Conservation (phyloP, 768 basidiomycete species). For the Russula dissimulans region DNA sequence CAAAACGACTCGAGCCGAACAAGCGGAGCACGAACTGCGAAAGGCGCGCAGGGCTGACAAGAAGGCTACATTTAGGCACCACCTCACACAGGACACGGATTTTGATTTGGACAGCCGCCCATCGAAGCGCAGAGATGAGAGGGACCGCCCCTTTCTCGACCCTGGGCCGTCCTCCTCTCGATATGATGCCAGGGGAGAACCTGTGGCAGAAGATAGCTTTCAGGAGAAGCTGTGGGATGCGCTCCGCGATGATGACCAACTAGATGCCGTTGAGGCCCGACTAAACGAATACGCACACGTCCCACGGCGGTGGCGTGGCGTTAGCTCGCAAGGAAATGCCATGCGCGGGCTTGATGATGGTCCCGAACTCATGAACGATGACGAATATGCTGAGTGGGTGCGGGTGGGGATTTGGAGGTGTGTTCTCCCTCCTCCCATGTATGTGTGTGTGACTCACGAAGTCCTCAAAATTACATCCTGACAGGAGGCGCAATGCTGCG, state of each 20-base stretch:
- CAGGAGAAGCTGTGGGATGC: slow-evolving; percentile 66
- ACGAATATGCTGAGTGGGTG: slow-evolving; percentile 84
- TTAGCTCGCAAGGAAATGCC: slow-evolving; percentile 35
- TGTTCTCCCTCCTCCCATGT: slow-evolving; percentile 19
- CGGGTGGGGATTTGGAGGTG: slow-evolving; percentile 79
- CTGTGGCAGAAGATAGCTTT: slow-evolving; percentile 52
- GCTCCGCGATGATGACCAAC: slow-evolving; percentile 60
- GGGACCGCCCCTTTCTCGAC: background rate
- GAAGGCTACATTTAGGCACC: slow-evolving; percentile 30
- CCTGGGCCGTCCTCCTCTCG: slow-evolving; percentile 31
- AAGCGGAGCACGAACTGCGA: slow-evolving; percentile 28
- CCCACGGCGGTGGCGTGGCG: slow-evolving; percentile 57
- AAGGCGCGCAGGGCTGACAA: slow-evolving; percentile 43
- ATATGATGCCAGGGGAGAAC: slow-evolving; percentile 34
- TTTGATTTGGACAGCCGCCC: background rate
- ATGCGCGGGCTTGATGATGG: slow-evolving; percentile 26
- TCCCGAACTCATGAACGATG: slow-evolving; percentile 59
- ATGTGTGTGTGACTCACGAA: background rate
- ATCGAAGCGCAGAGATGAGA: slow-evolving; percentile 6
- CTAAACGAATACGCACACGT: slow-evolving; percentile 65
- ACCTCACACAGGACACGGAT: background rate
- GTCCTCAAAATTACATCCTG: background rate
- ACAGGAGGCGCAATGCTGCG: slow-evolving; percentile 57
- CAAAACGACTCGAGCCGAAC: slow-evolving; percentile 33
- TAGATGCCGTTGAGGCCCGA: slow-evolving; percentile 52